Evolutionary conservation across 2,329 filamentous ascomycete species (phyloP), one percentile per base, ranked within the genome.

Genomic region (Exophiala calicioides): DNA sequence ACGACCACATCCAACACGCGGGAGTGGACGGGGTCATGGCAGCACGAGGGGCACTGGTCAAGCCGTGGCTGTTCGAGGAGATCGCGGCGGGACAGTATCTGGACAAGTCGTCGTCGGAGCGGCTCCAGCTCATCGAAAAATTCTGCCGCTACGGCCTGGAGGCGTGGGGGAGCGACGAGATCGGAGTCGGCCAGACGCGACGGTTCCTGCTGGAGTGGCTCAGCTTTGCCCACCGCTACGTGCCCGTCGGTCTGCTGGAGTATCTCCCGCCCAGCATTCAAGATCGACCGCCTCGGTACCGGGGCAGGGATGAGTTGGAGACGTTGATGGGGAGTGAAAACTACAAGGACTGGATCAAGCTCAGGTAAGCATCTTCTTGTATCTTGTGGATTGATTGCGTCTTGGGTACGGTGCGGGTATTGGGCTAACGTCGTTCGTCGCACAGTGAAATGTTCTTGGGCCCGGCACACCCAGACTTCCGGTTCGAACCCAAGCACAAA

Each of bases 31-130:
- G 83, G n/a, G 87, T 95, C 64, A 97, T 98, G 93, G 82, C 97
- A 52, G 93, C 85, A n/a, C 87, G 93, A 51, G 93, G 93, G 46
- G 93, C 93, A 7, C 79, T 98, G 48, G 88, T 97, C 71, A 98
- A 98, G 72, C 93, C 93, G 1, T 98, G 93, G 93, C 76, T 98
- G 53, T 98, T 97, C 64, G 93, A 98, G 68, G 93, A 98, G 69
- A 97, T 98, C 44, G 81, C 88, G 58, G 80, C 83, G 53, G 86
- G 87, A 4, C 93, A 97, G 68, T 96, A 97, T 64, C 80, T 98
- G 29, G 93, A 98, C 74, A 98, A 98, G 69, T 89, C 88, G 3
- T 86, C 91, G 2, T 79, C 83, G 4, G 91, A 98, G 73, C 86
- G 93, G 47, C 79, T 98, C 21, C 71, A 74, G 26, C 90, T 95